Conservation (phyloP, 805 yeast species). For the Nakazawaea populi region DNA sequence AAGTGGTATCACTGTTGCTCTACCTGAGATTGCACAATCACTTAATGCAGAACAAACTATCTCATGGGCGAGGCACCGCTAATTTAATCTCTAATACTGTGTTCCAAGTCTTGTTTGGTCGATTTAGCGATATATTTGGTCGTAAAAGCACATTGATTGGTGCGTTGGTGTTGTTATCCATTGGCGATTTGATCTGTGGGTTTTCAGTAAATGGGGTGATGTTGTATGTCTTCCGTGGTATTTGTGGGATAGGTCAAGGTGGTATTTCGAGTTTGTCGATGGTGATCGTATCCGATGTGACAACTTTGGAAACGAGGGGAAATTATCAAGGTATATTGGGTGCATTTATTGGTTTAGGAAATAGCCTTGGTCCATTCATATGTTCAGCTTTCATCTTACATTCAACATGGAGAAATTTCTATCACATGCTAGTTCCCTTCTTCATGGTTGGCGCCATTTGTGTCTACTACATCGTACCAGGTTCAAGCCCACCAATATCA, state of each 20-base stretch:
- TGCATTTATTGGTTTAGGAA: slow-evolving; percentile 41
- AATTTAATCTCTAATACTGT: slow-evolving; percentile 43
- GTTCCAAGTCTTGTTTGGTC: slow-evolving; percentile 47
- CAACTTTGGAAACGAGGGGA: slow-evolving; percentile 45
- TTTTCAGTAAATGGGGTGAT: slow-evolving; percentile 40
- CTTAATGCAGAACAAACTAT: slow-evolving; percentile 38
- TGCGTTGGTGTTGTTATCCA: slow-evolving; percentile 30
- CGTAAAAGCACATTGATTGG: slow-evolving; percentile 38
- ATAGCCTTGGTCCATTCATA: slow-evolving; percentile 48
- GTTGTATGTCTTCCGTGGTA: slow-evolving; percentile 43
- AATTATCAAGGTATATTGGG: slow-evolving; percentile 52
- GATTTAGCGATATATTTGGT: slow-evolving; percentile 50
- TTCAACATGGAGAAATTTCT: slow-evolving; percentile 48
- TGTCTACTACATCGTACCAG: slow-evolving; percentile 24
- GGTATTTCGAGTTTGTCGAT: slow-evolving; percentile 43
- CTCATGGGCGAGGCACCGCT: slow-evolving; percentile 53
- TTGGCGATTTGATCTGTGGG: slow-evolving; percentile 46
- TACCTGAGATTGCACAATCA: slow-evolving; percentile 41
- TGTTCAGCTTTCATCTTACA: slow-evolving; percentile 43
- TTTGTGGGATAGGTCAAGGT: slow-evolving; percentile 52
- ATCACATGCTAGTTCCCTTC: slow-evolving; percentile 40
- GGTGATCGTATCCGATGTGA: slow-evolving; percentile 50
- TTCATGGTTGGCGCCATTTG: slow-evolving; percentile 18
- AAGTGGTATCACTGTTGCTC: slow-evolving; percentile 40
- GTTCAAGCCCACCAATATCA: slow-evolving; percentile 30